Conservation (phyloP, 2,329 filamentous ascomycete species). For the Catunica adiposa region DNA sequence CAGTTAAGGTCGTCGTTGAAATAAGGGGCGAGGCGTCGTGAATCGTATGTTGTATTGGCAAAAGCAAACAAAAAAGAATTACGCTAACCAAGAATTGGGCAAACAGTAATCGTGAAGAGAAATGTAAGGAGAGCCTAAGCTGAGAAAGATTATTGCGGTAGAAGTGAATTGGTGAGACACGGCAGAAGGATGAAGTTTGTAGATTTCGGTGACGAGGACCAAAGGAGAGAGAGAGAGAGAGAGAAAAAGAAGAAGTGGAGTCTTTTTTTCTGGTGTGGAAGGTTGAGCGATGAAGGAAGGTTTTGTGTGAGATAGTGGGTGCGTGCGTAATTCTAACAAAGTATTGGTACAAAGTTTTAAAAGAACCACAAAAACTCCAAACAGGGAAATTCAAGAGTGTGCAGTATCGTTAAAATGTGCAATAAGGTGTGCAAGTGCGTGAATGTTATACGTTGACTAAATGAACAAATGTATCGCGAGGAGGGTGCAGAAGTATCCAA, state of each 20-base stretch:
- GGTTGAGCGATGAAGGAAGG: neutral
- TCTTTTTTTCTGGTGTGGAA: neutral
- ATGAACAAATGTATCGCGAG: neutral
- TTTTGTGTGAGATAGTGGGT: too few species aligned
- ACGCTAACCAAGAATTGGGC: neutral
- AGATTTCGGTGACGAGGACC: neutral
- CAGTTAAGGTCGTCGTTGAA: neutral
- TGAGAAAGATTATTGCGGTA: neutral
- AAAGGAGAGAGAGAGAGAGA: neutral
- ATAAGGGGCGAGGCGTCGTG: neutral
- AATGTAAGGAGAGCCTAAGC: conserved; percentile 4
- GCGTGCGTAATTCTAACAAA: too few species aligned
- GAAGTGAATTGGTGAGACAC: neutral
- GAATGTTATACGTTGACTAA: neutral
- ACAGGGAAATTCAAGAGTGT: neutral
- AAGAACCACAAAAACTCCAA: neutral
- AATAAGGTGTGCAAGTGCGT: neutral
- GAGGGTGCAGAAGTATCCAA: neutral
- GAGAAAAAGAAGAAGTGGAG: neutral
- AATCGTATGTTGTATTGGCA: neutral
- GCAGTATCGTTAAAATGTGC: neutral
- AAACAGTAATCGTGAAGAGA: neutral
- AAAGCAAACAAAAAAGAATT: conserved; percentile 1
- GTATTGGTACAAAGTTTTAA: too few species aligned
- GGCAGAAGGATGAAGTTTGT: neutral